Evolutionary conservation across 2,329 filamentous ascomycete species (phyloP).

Genomic region (Cercospora nicotianae): DNA sequence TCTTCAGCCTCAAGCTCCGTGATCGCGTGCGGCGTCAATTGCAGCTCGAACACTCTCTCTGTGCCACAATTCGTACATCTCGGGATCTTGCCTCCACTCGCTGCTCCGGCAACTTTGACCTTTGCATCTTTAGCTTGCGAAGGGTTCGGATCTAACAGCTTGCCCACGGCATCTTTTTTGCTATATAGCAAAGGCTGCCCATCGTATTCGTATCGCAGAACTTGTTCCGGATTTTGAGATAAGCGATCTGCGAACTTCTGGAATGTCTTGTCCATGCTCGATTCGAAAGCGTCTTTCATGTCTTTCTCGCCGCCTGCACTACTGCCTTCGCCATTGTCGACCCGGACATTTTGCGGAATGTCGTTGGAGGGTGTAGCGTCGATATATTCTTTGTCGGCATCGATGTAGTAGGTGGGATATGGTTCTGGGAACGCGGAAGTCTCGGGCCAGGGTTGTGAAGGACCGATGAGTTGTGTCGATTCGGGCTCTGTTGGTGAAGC

Average conservation of each 20-base stretch:
- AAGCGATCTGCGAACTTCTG: constrained; percentile 54
- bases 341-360: constrained; percentile 43
- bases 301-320: constrained; percentile 39
- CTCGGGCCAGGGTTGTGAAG: constrained; percentile 72
- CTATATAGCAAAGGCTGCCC: constrained; percentile 70
- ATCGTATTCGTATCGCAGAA: constrained; percentile 52
- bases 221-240: constrained; percentile 53
- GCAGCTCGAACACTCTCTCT: constrained; percentile 80
- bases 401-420: constrained; percentile 75
- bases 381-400: constrained; percentile 89
- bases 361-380: constrained; percentile 57
- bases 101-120: constrained; percentile 14
- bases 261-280: constrained; percentile 51
- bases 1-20: constrained; percentile 79
- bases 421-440: constrained; percentile 63
- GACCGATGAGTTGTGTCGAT: constrained; percentile 31
- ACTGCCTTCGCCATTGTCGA: constrained; percentile 31
- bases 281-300: constrained; percentile 50
- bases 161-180: constrained; percentile 71
- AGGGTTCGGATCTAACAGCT: constrained; percentile 52
- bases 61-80: constrained; percentile 74
- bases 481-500: constrained; percentile 28
- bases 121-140: constrained; percentile 17
- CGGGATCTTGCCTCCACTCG: constrained; percentile 57
- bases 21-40: constrained; percentile 89